Percentiles rank a stretch among this genome's conserved stretches.
Evolutionary conservation across 1,284 basidiomycete species (phyloP).

Genomic region (Rhodotorula sp.): DNA sequence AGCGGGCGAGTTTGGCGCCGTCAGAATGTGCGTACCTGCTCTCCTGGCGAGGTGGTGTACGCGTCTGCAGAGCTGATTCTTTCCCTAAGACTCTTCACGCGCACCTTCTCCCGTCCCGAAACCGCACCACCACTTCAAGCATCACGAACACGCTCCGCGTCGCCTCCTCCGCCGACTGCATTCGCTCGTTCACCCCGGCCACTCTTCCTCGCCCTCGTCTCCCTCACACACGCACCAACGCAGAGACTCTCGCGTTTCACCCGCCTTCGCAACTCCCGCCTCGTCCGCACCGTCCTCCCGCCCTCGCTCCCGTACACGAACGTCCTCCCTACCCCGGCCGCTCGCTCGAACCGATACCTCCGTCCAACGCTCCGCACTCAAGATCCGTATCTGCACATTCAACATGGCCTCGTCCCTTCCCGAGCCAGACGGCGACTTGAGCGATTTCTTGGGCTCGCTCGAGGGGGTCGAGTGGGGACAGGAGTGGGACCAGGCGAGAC

Average conservation of each 20-base stretch:
- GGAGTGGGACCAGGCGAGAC: background rate
- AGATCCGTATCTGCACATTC: slow-evolving; percentile 38
- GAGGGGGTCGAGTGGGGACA: background rate
- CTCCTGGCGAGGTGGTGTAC: no score
- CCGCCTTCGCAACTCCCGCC: background rate
- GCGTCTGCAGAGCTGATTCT: no score
- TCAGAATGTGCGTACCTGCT: no score
- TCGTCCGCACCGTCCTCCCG: slow-evolving; percentile 1
- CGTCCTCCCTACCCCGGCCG: background rate
- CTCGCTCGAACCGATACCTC: background rate
- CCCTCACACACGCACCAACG: background rate
- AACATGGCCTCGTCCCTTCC: slow-evolving; percentile 44
- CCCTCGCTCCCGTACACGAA: slow-evolving; percentile 1
- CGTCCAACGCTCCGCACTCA: slow-evolving; percentile 19
- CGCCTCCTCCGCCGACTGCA: slow-evolving; percentile 10
- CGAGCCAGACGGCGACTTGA: slow-evolving; percentile 34
- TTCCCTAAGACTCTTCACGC: background rate
- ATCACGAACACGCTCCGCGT: slow-evolving; percentile 14
- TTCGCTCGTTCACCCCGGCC: slow-evolving; percentile 10
- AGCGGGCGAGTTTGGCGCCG: no score
- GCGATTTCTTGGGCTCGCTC: slow-evolving; percentile 38
- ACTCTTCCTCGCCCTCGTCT: background rate
- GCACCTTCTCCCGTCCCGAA: slow-evolving; percentile 2
- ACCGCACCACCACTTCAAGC: slow-evolving; percentile 9
- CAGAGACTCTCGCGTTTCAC: background rate